These are phyloP conservation scores for Pythium biforme DNA, from an alignment of 352 stramenopile genomes.

Conservation along the genomic window DNA sequence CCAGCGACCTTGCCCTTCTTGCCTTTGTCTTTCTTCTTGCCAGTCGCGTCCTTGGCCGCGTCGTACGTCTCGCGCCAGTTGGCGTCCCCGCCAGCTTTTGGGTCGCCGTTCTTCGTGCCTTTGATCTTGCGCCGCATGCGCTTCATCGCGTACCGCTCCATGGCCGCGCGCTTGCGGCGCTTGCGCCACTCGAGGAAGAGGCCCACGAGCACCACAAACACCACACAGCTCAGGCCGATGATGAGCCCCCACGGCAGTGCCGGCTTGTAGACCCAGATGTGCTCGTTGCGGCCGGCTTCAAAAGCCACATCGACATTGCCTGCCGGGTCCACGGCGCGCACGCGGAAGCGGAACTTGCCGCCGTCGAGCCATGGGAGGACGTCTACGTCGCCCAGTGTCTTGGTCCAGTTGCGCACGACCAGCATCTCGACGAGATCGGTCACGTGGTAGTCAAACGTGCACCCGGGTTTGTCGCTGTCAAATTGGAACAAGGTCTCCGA, in stretches of 20 bases:
- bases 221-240: slow-evolving; percentile 66
- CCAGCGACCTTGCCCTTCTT: slow-evolving; percentile 24
- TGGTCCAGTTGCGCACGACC: slow-evolving; percentile 83
- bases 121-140: slow-evolving; percentile 94
- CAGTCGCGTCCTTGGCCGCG: slow-evolving; percentile 50
- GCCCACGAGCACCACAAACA: slow-evolving; percentile 72
- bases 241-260: slow-evolving; percentile 90
- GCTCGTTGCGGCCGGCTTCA: slow-evolving; percentile 84
- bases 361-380: slow-evolving; percentile 59
- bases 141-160: slow-evolving; percentile 95
- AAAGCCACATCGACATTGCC: slow-evolving; percentile 92
- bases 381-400: slow-evolving; percentile 45
- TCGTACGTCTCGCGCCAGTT: slow-evolving; percentile 83
- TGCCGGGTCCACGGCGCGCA: slow-evolving; percentile 86
- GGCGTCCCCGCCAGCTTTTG: slow-evolving; percentile 35
- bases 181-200: slow-evolving; percentile 92
- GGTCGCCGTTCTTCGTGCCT: slow-evolving; percentile 46
- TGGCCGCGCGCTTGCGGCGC: slow-evolving; percentile 85
- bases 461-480: slow-evolving; percentile 82
- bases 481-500: slow-evolving; percentile 88
- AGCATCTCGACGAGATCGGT: slow-evolving; percentile 78
- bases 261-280: slow-evolving; percentile 91
- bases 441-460: slow-evolving; percentile 93
- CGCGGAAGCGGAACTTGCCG: slow-evolving; percentile 89
- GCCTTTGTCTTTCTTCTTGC: slow-evolving; percentile 52